A percentile compares a stretch with the other conserved stretches of the same genome.
Conservation (phyloP, 495 filamentous ascomycete species). For the Jackrogersella minutella region DNA sequence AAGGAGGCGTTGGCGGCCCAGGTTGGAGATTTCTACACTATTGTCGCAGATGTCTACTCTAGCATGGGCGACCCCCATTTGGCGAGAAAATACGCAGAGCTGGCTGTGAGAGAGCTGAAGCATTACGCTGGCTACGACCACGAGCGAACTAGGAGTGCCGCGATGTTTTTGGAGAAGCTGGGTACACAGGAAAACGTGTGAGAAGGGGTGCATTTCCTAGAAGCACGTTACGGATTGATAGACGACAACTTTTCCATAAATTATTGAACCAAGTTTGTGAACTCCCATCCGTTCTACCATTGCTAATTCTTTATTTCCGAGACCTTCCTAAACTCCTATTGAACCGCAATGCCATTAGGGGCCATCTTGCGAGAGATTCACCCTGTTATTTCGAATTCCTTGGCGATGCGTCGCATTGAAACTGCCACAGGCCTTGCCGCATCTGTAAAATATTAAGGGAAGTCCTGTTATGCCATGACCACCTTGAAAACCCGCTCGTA, state of each 20-base stretch:
- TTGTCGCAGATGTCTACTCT: constrained; percentile 42
- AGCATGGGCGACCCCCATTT: constrained; percentile 31
- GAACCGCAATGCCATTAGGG: not conserved
- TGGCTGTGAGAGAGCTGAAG: constrained; percentile 39
- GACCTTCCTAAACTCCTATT: not conserved
- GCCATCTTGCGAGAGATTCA: not conserved
- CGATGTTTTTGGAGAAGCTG: constrained; percentile 25
- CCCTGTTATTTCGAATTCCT: not conserved
- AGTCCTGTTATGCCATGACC: not conserved
- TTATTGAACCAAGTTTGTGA: not conserved
- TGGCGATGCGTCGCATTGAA: constrained; percentile 3
- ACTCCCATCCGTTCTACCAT: not conserved
- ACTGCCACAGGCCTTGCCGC: not conserved
- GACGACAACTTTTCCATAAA: not conserved
- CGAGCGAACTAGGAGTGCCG: constrained; percentile 25
- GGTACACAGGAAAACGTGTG: not conserved
- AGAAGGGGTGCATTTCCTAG: not conserved
- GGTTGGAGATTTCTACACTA: constrained; percentile 46
- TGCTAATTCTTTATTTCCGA: not conserved
- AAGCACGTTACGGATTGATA: not conserved
- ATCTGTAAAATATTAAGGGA: not conserved
- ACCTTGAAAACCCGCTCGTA: not conserved
- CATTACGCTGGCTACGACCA: constrained; percentile 41
- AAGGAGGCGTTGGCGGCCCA: constrained; percentile 46
- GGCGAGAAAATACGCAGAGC: constrained; percentile 37